Base-by-base conservation (phyloP, 257 asterid genomes). In the Vinca minor region DNA sequence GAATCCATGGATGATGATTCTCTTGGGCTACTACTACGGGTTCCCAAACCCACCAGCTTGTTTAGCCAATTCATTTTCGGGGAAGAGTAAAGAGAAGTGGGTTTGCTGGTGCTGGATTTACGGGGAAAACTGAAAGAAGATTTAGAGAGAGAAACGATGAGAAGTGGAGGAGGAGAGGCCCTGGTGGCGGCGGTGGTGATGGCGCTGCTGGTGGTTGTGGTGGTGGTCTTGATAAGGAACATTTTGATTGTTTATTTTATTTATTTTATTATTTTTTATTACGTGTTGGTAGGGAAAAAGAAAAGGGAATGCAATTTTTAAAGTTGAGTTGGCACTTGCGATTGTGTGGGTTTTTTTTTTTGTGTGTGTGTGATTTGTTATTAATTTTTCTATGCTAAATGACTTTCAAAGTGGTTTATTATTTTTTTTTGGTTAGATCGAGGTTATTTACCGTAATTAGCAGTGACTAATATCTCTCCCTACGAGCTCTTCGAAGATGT, bases 1-100 rank as follows among this genome's bases (percentile, higher is more conserved):
- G 89, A 65, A 68, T 82, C 89, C 59, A 68, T 73, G 48, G n/a
- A n/a, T n/a, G 87, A 45, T 45, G 85, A 60, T 3, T 76, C 79
- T 17, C 76, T 60, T n/a, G n/a, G n/a, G 63, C 88, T n/a, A 38
- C n/a, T n/a, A n/a, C 86, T 34, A 23, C 95, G 91, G 36, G 81
- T 76, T 35, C 95, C 95, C 67, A 89, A 82, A 13, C 89, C 87
- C 15, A n/a, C n/a, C n/a, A 92, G 82, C 80, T 81, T 87, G 84
- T 67, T 87, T 67, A 89, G 85, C 86, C 91, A 91, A 65, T 79
- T 84, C 95, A 86, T 91, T 36, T 68, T 78, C 0, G 78, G 74
- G 56, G 82, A 44, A 12, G 75, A 36, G 64, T 44, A 41, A n/a
- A 70, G 54, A 34, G 83, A 57, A 62, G 71, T 35, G 67, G 72